Evolutionary conservation across 495 filamentous ascomycete genomes (phyloP), one percentile per base, ranked within the genome.

Genomic region (Friedmanniomyces endolithicus): DNA sequence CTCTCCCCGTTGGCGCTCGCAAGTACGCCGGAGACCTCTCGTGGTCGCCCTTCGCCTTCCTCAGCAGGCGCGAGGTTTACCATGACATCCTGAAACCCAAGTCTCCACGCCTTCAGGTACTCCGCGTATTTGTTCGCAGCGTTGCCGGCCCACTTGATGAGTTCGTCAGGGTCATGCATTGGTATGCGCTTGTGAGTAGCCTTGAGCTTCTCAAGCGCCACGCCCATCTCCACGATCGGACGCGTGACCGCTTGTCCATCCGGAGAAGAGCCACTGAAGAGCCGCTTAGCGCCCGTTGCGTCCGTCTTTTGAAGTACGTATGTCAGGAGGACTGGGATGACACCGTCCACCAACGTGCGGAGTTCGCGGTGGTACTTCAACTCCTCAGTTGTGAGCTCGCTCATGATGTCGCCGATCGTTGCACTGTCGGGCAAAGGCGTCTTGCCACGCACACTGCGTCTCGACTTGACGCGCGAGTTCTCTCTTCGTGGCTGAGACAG

Each of bases 61-160:
- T 67, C 72, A 17, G 77, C 77, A 9, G 89, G 85, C 11, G 88
- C 89, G 24, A 99, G 77, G 62, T 92, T 95, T 62, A 99, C 86
- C 52, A 97, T 85, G 20, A 97, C 82, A 68, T 94, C 90, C 62
- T 95, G 85, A 69, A 99, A 99, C 3, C 92, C 92, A 52, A 95
- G 77, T 46, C 90, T 77, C 92, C 92, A 99, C 35, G 86, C 82
- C 55, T 80, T 80, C 22, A 99, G 75, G 66, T 97, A 99, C 58
- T 92, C 84, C 35, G 81, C 75, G 66, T 99, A 99, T 11, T 90
- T 73, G 59, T 79, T 78, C 52, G 85, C 77, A 2, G 86, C 82
- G 44, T 77, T 78, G 52, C 83, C 78, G 0, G 90, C 85, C 94
- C 94, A 99, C 14, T 71, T 72, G 22, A 92, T 72, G 27, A 99